Conservation (phyloP, 148 eudicot species). For the Selenicereus undatus region DNA sequence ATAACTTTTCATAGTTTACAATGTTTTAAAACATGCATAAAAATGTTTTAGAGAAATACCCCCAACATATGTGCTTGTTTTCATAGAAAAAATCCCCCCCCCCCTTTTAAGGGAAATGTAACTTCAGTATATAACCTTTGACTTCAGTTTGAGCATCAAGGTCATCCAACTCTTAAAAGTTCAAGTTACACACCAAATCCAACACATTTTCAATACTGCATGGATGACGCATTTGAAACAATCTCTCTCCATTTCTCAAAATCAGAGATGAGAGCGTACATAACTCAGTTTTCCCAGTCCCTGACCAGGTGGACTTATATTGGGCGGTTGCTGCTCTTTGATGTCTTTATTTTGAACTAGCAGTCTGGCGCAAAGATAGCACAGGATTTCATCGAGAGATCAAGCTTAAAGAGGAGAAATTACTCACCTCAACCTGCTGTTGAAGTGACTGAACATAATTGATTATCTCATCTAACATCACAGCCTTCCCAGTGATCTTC, state of each 20-base stretch:
- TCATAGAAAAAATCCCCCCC: not conserved
- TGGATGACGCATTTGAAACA: not conserved
- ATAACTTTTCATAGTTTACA: not conserved
- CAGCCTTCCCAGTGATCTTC: conserved; percentile 93
- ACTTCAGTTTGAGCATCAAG: not conserved
- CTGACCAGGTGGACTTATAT: not conserved
- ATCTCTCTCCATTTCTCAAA: not conserved
- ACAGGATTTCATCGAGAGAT: not conserved
- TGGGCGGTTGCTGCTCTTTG: not conserved
- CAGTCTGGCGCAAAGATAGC: not conserved
- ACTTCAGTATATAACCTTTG: not conserved
- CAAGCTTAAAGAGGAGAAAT: conserved; percentile 6
- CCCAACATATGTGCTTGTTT: not conserved
- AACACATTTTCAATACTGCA: not conserved
- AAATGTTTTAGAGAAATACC: not conserved
- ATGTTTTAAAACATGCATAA: not conserved
- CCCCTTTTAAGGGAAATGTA: not conserved
- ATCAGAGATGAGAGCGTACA: not conserved
- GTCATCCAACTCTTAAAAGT: not conserved
- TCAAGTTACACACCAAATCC: not conserved
- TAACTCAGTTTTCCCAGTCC: not conserved
- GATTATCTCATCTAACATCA: conserved; percentile 97
- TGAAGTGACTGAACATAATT: conserved; percentile 94
- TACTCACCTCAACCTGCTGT: conserved; percentile 92
- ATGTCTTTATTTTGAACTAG: not conserved